These are phyloP conservation scores for Monosporascus sp. DNA, from an alignment of 2,329 filamentous ascomycete species.

Conservation along the genomic window DNA sequence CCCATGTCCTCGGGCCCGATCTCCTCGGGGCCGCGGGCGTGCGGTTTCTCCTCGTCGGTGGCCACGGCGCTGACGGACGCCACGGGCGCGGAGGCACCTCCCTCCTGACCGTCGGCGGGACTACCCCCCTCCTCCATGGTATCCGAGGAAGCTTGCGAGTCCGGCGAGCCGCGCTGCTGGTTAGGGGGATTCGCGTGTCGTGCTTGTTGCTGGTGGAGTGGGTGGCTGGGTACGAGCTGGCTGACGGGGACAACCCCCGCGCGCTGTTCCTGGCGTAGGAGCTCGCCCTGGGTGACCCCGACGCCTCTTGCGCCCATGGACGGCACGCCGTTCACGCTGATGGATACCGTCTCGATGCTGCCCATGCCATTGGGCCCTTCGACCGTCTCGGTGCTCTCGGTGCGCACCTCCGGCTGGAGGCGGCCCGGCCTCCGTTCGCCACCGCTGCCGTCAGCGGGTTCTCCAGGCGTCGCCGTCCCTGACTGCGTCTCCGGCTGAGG, in stretches of 20 bases:
- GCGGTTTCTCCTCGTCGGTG: constrained; percentile 63
- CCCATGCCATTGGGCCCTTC: constrained; percentile 76
- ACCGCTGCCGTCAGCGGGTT: constrained; percentile 23
- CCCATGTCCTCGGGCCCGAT: constrained; percentile 87
- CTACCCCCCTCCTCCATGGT: constrained; percentile 19
- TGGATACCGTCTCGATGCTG: constrained; percentile 74
- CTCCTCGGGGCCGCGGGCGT: constrained; percentile 77
- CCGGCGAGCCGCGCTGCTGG: constrained; percentile 10
- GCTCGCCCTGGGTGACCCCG: constrained; percentile 76
- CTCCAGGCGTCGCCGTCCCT: constrained; percentile 10
- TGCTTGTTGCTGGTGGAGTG: constrained; percentile 14
- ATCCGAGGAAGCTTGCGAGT: constrained; percentile 12
- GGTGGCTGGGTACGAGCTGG: constrained; percentile 46
- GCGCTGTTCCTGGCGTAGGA: constrained; percentile 81
- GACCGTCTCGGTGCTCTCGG: constrained; percentile 74
- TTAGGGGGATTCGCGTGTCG: background rate
- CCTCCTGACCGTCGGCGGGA: constrained; percentile 22
- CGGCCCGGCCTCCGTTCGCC: constrained; percentile 29
- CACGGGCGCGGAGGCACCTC: constrained; percentile 22
- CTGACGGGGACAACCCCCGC: constrained; percentile 70
- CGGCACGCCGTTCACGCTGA: constrained; percentile 66
- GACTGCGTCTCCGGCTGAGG: constrained; percentile 14
- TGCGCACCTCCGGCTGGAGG: constrained; percentile 58
- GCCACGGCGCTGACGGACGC: constrained; percentile 32
- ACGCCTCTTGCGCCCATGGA: constrained; percentile 44